Percentiles rank a stretch among this genome's conserved stretches.
Evolutionary conservation across 2,329 filamentous ascomycete species (phyloP).

Genomic region (Colletotrichum cereale): DNA sequence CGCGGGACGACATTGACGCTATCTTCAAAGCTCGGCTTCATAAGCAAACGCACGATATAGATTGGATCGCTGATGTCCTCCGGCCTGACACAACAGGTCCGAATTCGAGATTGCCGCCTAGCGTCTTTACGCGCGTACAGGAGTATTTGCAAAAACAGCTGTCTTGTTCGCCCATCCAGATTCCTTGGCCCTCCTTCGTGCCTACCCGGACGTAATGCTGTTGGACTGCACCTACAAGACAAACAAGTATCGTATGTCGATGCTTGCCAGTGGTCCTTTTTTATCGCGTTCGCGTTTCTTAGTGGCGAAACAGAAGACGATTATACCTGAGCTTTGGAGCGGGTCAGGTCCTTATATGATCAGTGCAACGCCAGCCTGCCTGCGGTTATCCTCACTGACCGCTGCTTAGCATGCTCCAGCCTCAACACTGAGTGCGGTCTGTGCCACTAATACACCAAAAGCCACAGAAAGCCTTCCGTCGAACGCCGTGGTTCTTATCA

Average conservation of each 20-base stretch:
- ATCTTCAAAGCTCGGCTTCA: too few species aligned
- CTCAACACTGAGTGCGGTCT: too few species aligned
- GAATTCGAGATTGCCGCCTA: too few species aligned
- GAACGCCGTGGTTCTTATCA: too few species aligned
- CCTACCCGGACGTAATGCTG: conserved; percentile 42
- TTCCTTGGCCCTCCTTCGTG: conserved; percentile 42
- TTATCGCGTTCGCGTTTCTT: conserved; percentile 44
- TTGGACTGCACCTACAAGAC: conserved; percentile 45
- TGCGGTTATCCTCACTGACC: conserved; percentile 43
- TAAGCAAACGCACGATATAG: too few species aligned
- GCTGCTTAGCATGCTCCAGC: conserved; percentile 41
- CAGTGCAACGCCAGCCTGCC: conserved; percentile 29
- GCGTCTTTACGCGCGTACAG: too few species aligned
- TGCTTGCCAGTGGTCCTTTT: conserved; percentile 42
- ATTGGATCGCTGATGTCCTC: too few species aligned
- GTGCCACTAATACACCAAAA: too few species aligned
- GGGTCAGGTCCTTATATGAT: conserved; percentile 41
- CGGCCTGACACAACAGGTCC: too few species aligned
- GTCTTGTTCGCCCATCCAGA: conserved; percentile 44
- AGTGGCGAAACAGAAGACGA: conserved; percentile 40
- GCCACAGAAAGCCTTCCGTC: too few species aligned
- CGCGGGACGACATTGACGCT: too few species aligned
- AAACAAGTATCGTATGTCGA: conserved; percentile 45
- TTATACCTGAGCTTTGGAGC: conserved; percentile 43
- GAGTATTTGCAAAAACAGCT: too few species aligned